A percentile compares a stretch with the other conserved stretches of the same genome.
Evolutionary conservation across 495 filamentous ascomycete genomes (phyloP).

Genomic region (Friedmanniomyces endolithicus): DNA sequence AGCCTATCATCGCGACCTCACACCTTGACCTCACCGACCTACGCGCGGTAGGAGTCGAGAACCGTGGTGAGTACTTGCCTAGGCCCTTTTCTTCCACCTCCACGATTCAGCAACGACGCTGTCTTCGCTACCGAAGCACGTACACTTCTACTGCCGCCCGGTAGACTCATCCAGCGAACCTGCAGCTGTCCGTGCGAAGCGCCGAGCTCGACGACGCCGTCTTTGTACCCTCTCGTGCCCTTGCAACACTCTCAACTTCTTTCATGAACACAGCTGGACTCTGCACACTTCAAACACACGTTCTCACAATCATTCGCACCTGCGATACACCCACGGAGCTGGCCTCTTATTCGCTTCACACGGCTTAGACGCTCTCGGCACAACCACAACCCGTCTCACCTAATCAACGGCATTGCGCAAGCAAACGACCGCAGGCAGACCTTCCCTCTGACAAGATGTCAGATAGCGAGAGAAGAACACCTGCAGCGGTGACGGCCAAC

Average conservation of each 20-base stretch:
- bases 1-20: conserved; percentile 24
- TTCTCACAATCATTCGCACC: neutral
- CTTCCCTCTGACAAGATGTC: conserved; percentile 25
- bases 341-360: conserved; percentile 13
- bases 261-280: conserved; percentile 14
- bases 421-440: neutral
- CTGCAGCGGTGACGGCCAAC: conserved; percentile 21
- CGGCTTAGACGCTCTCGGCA: neutral
- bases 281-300: conserved; percentile 5
- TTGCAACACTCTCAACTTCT: neutral
- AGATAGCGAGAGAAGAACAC: conserved; percentile 23
- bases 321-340: conserved; percentile 7
- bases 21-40: conserved; percentile 1
- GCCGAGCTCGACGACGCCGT: conserved; percentile 3
- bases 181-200: conserved; percentile 19
- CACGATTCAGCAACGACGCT: conserved; percentile 21
- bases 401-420: conserved; percentile 2
- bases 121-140: conserved; percentile 4
- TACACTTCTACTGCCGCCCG: neutral
- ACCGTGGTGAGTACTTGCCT: conserved; percentile 26
- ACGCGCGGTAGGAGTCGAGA: conserved; percentile 21
- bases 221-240: conserved; percentile 5
- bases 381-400: neutral
- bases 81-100: conserved; percentile 14
- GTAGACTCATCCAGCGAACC: neutral